These are phyloP conservation scores for Dipteronia dyeriana DNA, from an alignment of 345 rosid genomes.

Conservation along the genomic window DNA sequence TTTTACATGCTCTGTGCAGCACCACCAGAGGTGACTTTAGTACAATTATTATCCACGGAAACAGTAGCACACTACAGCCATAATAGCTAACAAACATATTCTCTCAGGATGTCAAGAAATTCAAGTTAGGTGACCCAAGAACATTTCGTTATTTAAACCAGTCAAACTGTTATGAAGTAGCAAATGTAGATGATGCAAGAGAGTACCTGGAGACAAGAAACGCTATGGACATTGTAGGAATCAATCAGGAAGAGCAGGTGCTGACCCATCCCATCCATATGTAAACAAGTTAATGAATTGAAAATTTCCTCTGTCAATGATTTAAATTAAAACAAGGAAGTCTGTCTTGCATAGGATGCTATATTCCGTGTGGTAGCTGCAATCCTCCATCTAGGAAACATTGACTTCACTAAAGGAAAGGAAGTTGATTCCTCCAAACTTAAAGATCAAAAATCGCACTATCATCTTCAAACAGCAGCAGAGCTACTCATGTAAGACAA, in stretches of 20 bases:
- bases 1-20: conserved; percentile 78
- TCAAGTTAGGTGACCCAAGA: conserved; percentile 68
- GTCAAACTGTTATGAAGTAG: conserved; percentile 62
- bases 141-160: conserved; percentile 71
- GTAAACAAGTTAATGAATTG: neutral
- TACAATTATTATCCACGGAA: conserved; percentile 18
- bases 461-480: conserved; percentile 66
- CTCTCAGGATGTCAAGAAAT: conserved; percentile 62
- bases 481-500: conserved; percentile 57
- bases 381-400: conserved; percentile 74
- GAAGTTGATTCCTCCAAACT: conserved; percentile 69
- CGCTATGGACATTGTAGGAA: conserved; percentile 84
- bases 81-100: conserved; percentile 20
- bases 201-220: conserved; percentile 75
- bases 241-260: conserved; percentile 66
- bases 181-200: conserved; percentile 69
- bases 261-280: neutral
- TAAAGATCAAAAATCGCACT: conserved; percentile 64
- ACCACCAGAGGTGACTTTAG: conserved; percentile 52
- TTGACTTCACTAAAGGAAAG: conserved; percentile 65
- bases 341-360: conserved; percentile 51
- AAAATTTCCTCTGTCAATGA: neutral
- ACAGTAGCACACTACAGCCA: conserved; percentile 8
- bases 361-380: conserved; percentile 76
- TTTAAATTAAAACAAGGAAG: conserved; percentile 9